Percentiles rank a stretch among this genome's conserved stretches.
Evolutionary conservation across 2,329 filamentous ascomycete species (phyloP).

Genomic region (Ophiocordyceps camponoti-leonardi): DNA sequence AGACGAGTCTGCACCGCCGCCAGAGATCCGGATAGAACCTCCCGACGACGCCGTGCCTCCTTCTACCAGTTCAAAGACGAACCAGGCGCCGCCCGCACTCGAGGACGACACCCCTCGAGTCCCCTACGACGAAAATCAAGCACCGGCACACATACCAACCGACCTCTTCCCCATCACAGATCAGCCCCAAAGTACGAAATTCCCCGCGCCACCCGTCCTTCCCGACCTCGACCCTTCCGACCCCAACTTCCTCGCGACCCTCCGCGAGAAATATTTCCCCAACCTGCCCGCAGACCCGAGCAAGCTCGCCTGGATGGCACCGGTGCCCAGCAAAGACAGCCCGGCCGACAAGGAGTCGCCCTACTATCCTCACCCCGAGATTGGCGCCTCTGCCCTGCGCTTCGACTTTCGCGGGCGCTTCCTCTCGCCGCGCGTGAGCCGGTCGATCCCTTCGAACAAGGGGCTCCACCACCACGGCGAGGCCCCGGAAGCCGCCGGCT

Average conservation of each 20-base stretch:
- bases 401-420: conserved; percentile 78
- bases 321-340: conserved; percentile 46
- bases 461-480: conserved; percentile 89
- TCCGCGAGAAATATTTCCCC: conserved; percentile 91
- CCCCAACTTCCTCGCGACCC: conserved; percentile 63
- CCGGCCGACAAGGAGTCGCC: conserved; percentile 51
- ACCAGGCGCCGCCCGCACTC: not conserved
- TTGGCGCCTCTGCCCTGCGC: conserved; percentile 62
- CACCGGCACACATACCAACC: conserved; percentile 21
- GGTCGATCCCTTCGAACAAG: conserved; percentile 56
- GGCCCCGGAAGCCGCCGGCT: conserved; percentile 84
- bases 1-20: conserved; percentile 4
- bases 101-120: not conserved
- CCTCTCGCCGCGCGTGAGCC: conserved; percentile 57
- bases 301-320: conserved; percentile 80
- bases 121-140: conserved; percentile 23
- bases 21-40: conserved; percentile 9
- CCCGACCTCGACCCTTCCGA: conserved; percentile 72
- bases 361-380: conserved; percentile 63
- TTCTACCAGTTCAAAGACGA: not conserved
- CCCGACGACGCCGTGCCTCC: not conserved
- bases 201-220: conserved; percentile 33
- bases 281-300: conserved; percentile 69
- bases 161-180: conserved; percentile 25
- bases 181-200: conserved; percentile 35